These are phyloP conservation scores for Starmerella sp. DNA, from an alignment of 805 yeast species.

Conservation along the genomic window DNA sequence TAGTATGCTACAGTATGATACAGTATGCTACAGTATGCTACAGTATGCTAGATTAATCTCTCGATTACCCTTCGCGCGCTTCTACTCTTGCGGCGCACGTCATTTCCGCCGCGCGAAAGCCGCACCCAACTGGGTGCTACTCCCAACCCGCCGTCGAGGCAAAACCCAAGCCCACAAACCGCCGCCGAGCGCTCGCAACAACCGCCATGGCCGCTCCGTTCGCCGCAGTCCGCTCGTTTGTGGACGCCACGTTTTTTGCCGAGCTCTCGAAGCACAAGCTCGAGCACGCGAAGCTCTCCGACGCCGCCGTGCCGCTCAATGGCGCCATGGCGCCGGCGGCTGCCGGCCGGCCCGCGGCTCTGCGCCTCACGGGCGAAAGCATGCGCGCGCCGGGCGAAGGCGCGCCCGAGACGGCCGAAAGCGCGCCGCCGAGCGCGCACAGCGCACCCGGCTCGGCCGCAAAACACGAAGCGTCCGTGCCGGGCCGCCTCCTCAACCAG, in stretches of 20 bases:
- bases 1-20: too few relatives aligned
- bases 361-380: slow-evolving; percentile 24
- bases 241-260: slow-evolving; percentile 80
- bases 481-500: slow-evolving; percentile 45
- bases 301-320: slow-evolving; percentile 33
- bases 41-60: too few relatives aligned
- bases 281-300: slow-evolving; percentile 56
- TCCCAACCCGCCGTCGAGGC: too few relatives aligned
- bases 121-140: too few relatives aligned
- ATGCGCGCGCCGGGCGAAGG: slow-evolving; percentile 12
- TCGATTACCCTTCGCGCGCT: too few relatives aligned
- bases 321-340: slow-evolving; percentile 31
- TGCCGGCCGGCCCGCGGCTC: slow-evolving; percentile 28
- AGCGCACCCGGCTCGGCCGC: slow-evolving; percentile 27
- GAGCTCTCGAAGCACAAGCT: slow-evolving; percentile 62
- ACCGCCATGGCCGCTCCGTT: slow-evolving; percentile 22
- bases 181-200: not conserved
- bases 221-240: slow-evolving; percentile 54
- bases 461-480: slow-evolving; percentile 16
- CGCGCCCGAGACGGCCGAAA: too few relatives aligned
- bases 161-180: slow-evolving; percentile 1
- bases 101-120: too few relatives aligned
- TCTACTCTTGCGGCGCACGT: too few relatives aligned
- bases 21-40: too few relatives aligned
- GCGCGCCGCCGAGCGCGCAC: too few relatives aligned